These are phyloP conservation scores for Pythium utonaiense DNA, from an alignment of 352 stramenopile genomes.

Conservation along the genomic window DNA sequence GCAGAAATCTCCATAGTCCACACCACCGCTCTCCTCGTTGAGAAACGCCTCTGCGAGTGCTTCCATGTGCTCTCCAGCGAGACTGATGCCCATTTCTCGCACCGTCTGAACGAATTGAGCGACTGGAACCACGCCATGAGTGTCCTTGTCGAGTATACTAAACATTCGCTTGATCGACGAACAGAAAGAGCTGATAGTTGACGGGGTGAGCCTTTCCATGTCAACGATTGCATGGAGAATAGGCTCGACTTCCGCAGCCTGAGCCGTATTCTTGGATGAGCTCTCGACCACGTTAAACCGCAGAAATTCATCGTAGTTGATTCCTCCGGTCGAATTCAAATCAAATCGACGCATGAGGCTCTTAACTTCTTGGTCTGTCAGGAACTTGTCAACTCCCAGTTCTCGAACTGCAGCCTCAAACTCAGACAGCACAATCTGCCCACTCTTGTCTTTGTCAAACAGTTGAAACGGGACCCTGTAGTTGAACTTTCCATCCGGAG, in stretches of 20 bases:
- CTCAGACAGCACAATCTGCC: slow-evolving; percentile 64
- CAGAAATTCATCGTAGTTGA: slow-evolving; percentile 73
- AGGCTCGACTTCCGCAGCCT: slow-evolving; percentile 24
- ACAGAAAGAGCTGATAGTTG: slow-evolving; percentile 48
- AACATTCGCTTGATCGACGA: slow-evolving; percentile 78
- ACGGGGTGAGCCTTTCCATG: slow-evolving; percentile 42
- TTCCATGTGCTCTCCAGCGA: slow-evolving; percentile 38
- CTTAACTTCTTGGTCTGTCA: slow-evolving; percentile 75
- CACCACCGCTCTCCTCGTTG: slow-evolving; percentile 22
- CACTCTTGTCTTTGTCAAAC: slow-evolving; percentile 71
- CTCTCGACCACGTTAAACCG: slow-evolving; percentile 71
- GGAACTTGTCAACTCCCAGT: slow-evolving; percentile 67
- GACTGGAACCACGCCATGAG: slow-evolving; percentile 39
- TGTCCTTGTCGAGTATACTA: slow-evolving; percentile 75
- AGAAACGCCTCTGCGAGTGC: slow-evolving; percentile 44
- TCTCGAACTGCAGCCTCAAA: slow-evolving; percentile 68
- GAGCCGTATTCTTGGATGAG: slow-evolving; percentile 33
- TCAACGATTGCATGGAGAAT: slow-evolving; percentile 50
- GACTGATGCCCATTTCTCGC: slow-evolving; percentile 51
- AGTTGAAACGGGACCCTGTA: slow-evolving; percentile 63
- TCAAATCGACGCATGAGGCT: slow-evolving; percentile 78
- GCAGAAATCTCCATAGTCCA: slow-evolving; percentile 58
- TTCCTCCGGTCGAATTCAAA: slow-evolving; percentile 56
- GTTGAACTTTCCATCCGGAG: slow-evolving; percentile 72
- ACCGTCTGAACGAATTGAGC: slow-evolving; percentile 56